A percentile compares a stretch with the other conserved stretches of the same genome.
Evolutionary conservation across 495 filamentous ascomycete species (phyloP).

Genomic region (Hypoxylon fuscum): DNA sequence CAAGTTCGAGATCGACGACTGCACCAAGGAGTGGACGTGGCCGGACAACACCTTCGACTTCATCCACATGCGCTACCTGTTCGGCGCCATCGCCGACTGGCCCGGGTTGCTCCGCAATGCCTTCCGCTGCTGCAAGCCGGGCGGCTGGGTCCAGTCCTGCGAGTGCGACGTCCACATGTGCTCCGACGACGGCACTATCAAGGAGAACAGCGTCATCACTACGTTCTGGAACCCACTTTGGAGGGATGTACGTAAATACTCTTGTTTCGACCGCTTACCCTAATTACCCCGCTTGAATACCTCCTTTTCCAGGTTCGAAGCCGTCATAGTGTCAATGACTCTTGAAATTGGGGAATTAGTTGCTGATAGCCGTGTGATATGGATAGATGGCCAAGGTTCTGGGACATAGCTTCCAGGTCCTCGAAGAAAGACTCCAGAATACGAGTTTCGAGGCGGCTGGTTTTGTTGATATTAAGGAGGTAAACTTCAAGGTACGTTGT

Average conservation of each 20-base stretch:
- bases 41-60: slow-evolving; percentile 66
- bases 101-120: slow-evolving; percentile 36
- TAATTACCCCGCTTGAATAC: too few relatives aligned
- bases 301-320: too few relatives aligned
- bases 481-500: slow-evolving; percentile 20
- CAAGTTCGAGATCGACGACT: slow-evolving; percentile 66
- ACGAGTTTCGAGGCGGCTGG: slow-evolving; percentile 23
- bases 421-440: slow-evolving; percentile 19
- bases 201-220: neutral
- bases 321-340: too few relatives aligned
- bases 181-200: too few relatives aligned
- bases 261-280: too few relatives aligned
- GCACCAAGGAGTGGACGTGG: slow-evolving; percentile 64
- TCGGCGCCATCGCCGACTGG: slow-evolving; percentile 68
- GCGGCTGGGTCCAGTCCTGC: too few relatives aligned
- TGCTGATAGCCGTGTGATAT: neutral
- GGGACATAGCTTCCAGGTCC: slow-evolving; percentile 23
- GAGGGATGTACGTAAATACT: slow-evolving; percentile 6
- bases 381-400: slow-evolving; percentile 12
- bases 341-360: too few relatives aligned
- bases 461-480: slow-evolving; percentile 30
- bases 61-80: slow-evolving; percentile 67
- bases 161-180: too few relatives aligned
- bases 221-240: slow-evolving; percentile 20
- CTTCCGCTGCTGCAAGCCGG: neutral